phyloP scores from a whole-genome alignment of 495 filamentous ascomycete genomes.

The Astrothelium subdiscretum region DNA sequence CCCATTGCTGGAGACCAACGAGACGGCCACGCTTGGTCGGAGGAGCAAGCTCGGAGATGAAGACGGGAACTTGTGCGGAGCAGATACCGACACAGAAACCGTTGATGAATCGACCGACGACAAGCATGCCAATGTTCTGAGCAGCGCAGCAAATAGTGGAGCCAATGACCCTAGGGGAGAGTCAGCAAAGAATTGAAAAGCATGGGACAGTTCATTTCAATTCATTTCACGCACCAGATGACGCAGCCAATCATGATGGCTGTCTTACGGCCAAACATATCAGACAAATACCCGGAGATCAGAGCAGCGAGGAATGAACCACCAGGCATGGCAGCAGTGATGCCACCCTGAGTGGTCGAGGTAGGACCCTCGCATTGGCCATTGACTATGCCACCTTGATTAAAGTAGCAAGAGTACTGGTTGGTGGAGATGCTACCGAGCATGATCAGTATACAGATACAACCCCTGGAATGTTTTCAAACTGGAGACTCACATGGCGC shows the following conservation, averaged over 20 bases:
- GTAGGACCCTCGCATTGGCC: constrained; percentile 23
- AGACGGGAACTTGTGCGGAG: constrained; percentile 70
- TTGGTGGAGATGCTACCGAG: constrained; percentile 26
- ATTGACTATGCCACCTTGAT: constrained; percentile 15
- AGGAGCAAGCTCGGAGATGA: constrained; percentile 61
- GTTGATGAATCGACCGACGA: constrained; percentile 66
- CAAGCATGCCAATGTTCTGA: constrained; percentile 62
- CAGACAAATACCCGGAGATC: constrained; percentile 53
- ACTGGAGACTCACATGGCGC: constrained; percentile 50
- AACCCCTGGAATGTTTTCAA: background rate
- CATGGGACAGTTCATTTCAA: background rate
- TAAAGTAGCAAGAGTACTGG: constrained; percentile 30
- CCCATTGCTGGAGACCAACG: constrained; percentile 62
- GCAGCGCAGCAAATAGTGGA: constrained; percentile 58
- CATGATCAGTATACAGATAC: background rate
- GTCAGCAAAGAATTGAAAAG: background rate
- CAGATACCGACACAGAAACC: constrained; percentile 65
- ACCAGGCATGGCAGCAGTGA: constrained; percentile 52
- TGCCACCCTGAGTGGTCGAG: constrained; percentile 27
- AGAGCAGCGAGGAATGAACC: constrained; percentile 67
- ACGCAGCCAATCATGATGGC: constrained; percentile 52
- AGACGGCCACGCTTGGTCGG: constrained; percentile 60
- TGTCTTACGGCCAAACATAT: constrained; percentile 53
- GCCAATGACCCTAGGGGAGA: constrained; percentile 41
- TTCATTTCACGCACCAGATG: constrained; percentile 50